A percentile compares a stretch with the other conserved stretches of the same genome.
phyloP scores from a whole-genome alignment of 2,329 filamentous ascomycete species.

The Coniochaeta sp. region DNA sequence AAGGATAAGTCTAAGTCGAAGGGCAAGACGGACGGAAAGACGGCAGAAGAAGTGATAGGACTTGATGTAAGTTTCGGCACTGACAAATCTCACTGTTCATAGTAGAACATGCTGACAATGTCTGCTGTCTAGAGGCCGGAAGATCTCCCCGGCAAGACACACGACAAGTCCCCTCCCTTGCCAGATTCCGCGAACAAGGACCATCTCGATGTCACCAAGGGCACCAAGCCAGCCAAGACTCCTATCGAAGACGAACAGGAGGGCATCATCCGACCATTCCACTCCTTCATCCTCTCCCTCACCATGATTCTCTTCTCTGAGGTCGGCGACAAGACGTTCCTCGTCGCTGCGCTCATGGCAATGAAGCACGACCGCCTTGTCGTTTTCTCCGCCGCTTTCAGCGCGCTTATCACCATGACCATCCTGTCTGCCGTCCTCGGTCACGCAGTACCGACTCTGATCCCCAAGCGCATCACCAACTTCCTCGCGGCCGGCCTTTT shows the following conservation, averaged over 20 bases:
- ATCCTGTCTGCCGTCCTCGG: slow-evolving; percentile 87
- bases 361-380: slow-evolving; percentile 95
- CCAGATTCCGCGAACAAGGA: slow-evolving; percentile 59
- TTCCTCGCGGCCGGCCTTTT: slow-evolving; percentile 81
- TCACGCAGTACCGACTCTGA: slow-evolving; percentile 81
- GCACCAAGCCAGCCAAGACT: slow-evolving; percentile 22
- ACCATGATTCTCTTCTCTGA: slow-evolving; percentile 98
- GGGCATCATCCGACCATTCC: slow-evolving; percentile 68
- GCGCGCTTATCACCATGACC: slow-evolving; percentile 88
- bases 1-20: slow-evolving; percentile 32
- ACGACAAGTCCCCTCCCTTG: slow-evolving; percentile 65
- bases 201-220: slow-evolving; percentile 45
- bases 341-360: slow-evolving; percentile 95
- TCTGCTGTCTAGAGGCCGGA: slow-evolving; percentile 59
- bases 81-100: neutral
- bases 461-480: slow-evolving; percentile 86
- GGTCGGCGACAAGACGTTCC: slow-evolving; percentile 96
- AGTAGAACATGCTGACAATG: slow-evolving; percentile 6
- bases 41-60: slow-evolving; percentile 33
- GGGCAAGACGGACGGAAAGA: slow-evolving; percentile 27
- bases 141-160: slow-evolving; percentile 70
- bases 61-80: slow-evolving; percentile 47
- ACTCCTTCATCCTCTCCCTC: slow-evolving; percentile 86
- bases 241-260: slow-evolving; percentile 31
- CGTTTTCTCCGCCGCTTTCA: slow-evolving; percentile 92